A percentile compares a stretch with the other conserved stretches of the same genome.
Conservation (phyloP, 129 eudicot species). For the Flaveria trinervia region DNA sequence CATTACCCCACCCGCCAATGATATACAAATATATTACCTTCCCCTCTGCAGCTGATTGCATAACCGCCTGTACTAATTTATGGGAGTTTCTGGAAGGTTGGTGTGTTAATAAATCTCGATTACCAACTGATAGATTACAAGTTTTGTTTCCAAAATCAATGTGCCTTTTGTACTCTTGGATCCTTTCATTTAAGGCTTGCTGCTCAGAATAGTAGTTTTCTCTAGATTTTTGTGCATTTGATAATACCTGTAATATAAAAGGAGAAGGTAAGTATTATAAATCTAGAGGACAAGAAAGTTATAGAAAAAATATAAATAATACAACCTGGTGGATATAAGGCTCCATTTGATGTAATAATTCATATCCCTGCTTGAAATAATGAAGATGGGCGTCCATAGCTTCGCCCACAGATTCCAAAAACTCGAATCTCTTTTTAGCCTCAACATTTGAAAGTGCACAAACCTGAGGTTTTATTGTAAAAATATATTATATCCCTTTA, state of each 20-base stretch:
- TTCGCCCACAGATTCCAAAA: constrained; percentile 82
- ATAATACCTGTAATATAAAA: constrained; percentile 55
- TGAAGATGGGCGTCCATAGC: constrained; percentile 94
- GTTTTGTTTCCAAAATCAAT: constrained; percentile 61
- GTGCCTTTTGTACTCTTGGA: constrained; percentile 74
- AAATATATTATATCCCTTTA: constrained; percentile 22
- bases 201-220: constrained; percentile 68
- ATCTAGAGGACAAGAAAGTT: constrained; percentile 12
- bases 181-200: constrained; percentile 70
- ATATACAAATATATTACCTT: constrained; percentile 54
- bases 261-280: not conserved
- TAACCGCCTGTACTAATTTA: constrained; percentile 78
- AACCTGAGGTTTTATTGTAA: constrained; percentile 52
- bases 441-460: constrained; percentile 80
- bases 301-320: constrained; percentile 7
- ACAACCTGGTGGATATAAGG: constrained; percentile 83
- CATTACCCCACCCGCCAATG: not conserved
- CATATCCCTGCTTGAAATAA: constrained; percentile 89
- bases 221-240: constrained; percentile 65
- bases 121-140: constrained; percentile 38
- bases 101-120: constrained; percentile 41
- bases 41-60: constrained; percentile 84
- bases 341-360: constrained; percentile 90
- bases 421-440: constrained; percentile 87
- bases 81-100: constrained; percentile 59